These are phyloP conservation scores for Lathyrus sativus DNA, from an alignment of 306 rosid genomes.

Conservation along the genomic window DNA sequence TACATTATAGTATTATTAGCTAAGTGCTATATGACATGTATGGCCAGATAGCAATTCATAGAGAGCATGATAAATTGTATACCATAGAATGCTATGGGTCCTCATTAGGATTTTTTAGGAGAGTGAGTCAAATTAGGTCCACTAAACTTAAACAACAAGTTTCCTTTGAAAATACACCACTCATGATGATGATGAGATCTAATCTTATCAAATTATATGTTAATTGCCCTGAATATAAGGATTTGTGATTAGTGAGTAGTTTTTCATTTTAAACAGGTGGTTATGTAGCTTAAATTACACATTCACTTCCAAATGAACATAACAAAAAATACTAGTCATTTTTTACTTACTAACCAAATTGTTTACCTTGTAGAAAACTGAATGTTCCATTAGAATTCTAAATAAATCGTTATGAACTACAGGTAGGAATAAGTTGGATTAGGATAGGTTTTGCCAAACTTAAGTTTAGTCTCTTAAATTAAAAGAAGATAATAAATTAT, in stretches of 20 bases:
- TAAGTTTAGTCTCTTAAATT: too few relatives aligned
- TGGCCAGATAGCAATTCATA: slow-evolving; percentile 19
- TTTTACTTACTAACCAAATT: background rate
- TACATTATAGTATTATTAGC: slow-evolving; percentile 9
- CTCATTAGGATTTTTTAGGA: slow-evolving; percentile 15
- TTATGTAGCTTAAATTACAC: background rate
- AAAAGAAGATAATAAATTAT: too few relatives aligned
- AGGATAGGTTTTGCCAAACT: too few relatives aligned
- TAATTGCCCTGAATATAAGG: slow-evolving; percentile 29
- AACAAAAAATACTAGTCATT: background rate
- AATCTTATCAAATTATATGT: slow-evolving; percentile 31
- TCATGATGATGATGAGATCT: slow-evolving; percentile 18
- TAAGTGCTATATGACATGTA: slow-evolving; percentile 1
- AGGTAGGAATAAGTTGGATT: too few relatives aligned
- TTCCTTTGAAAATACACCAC: slow-evolving; percentile 26
- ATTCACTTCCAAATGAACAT: background rate
- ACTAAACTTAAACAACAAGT: slow-evolving; percentile 35
- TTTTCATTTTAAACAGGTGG: background rate
- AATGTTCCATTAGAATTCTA: background rate
- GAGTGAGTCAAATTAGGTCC: slow-evolving; percentile 33
- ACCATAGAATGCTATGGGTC: slow-evolving; percentile 26
- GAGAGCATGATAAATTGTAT: slow-evolving; percentile 2
- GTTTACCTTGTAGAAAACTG: background rate
- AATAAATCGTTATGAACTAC: too few relatives aligned
- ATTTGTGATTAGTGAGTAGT: slow-evolving; percentile 20